These are phyloP conservation scores for Parachaetomium inaequale DNA, from an alignment of 495 filamentous ascomycete genomes.

Conservation along the genomic window DNA sequence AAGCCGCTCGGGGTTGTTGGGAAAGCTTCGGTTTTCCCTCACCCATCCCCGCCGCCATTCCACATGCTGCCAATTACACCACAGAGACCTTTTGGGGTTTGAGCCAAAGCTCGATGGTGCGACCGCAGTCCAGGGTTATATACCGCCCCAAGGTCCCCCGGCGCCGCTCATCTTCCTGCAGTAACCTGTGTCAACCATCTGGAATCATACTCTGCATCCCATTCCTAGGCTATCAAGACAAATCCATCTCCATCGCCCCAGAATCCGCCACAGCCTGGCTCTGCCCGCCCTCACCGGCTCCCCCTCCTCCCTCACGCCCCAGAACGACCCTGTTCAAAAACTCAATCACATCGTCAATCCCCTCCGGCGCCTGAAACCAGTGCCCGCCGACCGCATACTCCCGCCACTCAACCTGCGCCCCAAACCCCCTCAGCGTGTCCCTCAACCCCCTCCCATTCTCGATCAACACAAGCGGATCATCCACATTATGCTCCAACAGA, in stretches of 20 bases:
- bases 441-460: conserved; percentile 43
- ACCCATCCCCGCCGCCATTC: no score
- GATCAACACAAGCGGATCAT: conserved; percentile 51
- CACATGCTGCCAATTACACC: no score
- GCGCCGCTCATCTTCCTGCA: no score
- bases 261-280: background rate
- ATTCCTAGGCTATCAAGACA: conserved; percentile 9
- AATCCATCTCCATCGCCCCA: conserved; percentile 10
- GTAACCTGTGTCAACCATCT: no score
- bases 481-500: conserved; percentile 52
- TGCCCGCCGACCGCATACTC: conserved; percentile 54
- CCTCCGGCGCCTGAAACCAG: conserved; percentile 52
- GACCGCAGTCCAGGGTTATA: no score
- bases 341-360: conserved; percentile 50
- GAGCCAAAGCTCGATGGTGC: no score
- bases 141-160: no score
- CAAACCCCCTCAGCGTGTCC: conserved; percentile 38
- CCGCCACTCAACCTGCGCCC: conserved; percentile 47
- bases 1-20: no score
- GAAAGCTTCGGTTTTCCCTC: no score
- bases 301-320: background rate
- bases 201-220: no score
- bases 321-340: conserved; percentile 35
- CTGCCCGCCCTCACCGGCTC: background rate
- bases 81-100: no score